A percentile compares a stretch with the other conserved stretches of the same genome.
Conservation (phyloP, 2,329 filamentous ascomycete species). For the Fusarium tuaranense region DNA sequence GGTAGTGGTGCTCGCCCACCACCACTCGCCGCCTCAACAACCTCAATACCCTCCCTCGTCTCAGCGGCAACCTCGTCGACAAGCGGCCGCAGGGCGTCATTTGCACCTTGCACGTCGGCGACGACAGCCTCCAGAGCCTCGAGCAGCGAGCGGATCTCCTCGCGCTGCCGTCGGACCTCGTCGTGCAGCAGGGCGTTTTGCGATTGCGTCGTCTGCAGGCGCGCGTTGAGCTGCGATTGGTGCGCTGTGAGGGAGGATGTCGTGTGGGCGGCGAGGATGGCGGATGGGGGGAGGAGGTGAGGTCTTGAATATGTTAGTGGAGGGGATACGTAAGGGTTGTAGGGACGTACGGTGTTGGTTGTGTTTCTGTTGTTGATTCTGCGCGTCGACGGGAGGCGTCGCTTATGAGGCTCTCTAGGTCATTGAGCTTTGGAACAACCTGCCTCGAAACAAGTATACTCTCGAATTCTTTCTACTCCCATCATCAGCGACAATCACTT, state of each 20-base stretch:
- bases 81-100: conserved; percentile 59
- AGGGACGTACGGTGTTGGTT: conserved; percentile 61
- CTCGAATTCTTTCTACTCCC: conserved; percentile 65
- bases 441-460: conserved; percentile 62
- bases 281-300: conserved; percentile 65
- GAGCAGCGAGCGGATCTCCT: conserved; percentile 65
- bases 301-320: conserved; percentile 52
- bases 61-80: conserved; percentile 63
- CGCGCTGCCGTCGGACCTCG: conserved; percentile 64
- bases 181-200: conserved; percentile 67
- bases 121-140: conserved; percentile 62
- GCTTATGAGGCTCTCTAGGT: conserved; percentile 66
- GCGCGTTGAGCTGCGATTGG: conserved; percentile 67
- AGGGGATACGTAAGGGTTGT: not conserved
- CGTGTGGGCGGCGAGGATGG: conserved; percentile 67
- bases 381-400: conserved; percentile 57
- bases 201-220: conserved; percentile 66
- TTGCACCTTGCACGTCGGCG: conserved; percentile 66
- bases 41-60: conserved; percentile 52
- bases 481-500: conserved; percentile 7
- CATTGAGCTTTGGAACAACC: conserved; percentile 69
- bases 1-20: not conserved
- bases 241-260: conserved; percentile 64
- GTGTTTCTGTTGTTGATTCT: conserved; percentile 32
- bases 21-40: conserved; percentile 32